phyloP scores from a whole-genome alignment of 2,329 filamentous ascomycete genomes.

The Neoscytalidium dimidiatum region DNA sequence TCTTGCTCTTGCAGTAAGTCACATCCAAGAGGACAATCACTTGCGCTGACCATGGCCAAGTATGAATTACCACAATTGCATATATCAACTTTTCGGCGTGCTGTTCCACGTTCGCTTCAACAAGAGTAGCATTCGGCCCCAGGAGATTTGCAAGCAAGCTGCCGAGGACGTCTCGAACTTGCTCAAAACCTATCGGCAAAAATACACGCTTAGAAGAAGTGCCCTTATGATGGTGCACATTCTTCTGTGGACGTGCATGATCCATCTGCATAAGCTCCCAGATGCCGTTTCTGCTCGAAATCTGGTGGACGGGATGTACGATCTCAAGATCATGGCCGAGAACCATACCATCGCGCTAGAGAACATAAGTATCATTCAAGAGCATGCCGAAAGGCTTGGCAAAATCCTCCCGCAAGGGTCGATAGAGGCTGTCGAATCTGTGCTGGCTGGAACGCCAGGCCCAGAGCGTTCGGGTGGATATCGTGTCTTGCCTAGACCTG shows the following conservation, averaged over 20 bases:
- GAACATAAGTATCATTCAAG: background rate
- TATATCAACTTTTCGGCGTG: conserved; percentile 1
- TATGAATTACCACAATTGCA: conserved; percentile 1
- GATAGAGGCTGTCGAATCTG: background rate
- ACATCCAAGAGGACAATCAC: background rate
- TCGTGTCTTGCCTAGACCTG: background rate
- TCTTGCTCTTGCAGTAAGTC: conserved; percentile 72
- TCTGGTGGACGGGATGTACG: background rate
- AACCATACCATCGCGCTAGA: background rate
- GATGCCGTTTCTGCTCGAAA: background rate
- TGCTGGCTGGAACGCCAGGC: no score
- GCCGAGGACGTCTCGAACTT: background rate
- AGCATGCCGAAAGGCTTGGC: background rate
- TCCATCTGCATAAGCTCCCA: background rate
- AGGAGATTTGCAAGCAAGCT: background rate
- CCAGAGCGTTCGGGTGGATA: background rate
- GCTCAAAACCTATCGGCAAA: background rate
- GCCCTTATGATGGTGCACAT: background rate
- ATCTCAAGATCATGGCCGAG: background rate
- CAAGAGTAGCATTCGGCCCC: background rate
- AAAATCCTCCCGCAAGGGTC: background rate
- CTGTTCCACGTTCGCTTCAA: background rate
- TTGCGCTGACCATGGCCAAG: background rate
- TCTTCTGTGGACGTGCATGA: conserved; percentile 3
- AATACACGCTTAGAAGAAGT: background rate